Base-by-base conservation (phyloP, 495 filamentous ascomycete species). In the Oleoguttula mirabilis region DNA sequence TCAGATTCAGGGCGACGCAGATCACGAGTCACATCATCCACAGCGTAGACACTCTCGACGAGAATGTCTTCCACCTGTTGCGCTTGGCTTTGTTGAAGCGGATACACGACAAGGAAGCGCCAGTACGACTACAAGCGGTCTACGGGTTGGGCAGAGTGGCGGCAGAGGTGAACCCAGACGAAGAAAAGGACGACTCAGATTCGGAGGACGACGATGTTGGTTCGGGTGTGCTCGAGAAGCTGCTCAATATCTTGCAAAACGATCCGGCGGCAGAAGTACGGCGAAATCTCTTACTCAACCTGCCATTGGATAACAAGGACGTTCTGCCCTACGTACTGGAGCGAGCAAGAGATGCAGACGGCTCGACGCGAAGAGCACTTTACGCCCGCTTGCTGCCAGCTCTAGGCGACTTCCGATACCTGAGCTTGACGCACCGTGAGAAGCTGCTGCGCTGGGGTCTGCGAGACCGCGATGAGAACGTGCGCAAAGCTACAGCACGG, bases 361-460 rank as follows among this genome's bases (percentile, higher is more conserved):
- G 80, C 1, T 66, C 75, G 2, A 96, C 84, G 1, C 72, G 90
- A 37, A 72, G 87, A 34, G 83, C 82, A 10, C 67, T 99, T 4
- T 99, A 95, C 57, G 81, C 88, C 3, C 77, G 83, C 12, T 65
- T 99, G 2, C 66, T 99, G 6, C 92, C 90, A 1, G 80, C 83
- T 0, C 69, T 99, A 6, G 88, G 88, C 14, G 90, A 99, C 62
- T 99, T 99, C 66, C 79, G 90, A 37, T 85, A 96, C 62, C 66
- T 99, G 33, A 93, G 86, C 16, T 69, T 96, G n/a, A 82, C 78
- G 1, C 94, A 96, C 82, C 68, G 90, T 51, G 92, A 95, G 60
- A 95, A 95, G 60, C 70, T 99, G 16, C 76, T 99, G 31, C 76
- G 92, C 10, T 99, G 88, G 88, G 90, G 90, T 22, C 62, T 99